A percentile compares a stretch with the other conserved stretches of the same genome.
Conservation (phyloP, 2,329 filamentous ascomycete genomes). For the Peltaster fructicola region DNA sequence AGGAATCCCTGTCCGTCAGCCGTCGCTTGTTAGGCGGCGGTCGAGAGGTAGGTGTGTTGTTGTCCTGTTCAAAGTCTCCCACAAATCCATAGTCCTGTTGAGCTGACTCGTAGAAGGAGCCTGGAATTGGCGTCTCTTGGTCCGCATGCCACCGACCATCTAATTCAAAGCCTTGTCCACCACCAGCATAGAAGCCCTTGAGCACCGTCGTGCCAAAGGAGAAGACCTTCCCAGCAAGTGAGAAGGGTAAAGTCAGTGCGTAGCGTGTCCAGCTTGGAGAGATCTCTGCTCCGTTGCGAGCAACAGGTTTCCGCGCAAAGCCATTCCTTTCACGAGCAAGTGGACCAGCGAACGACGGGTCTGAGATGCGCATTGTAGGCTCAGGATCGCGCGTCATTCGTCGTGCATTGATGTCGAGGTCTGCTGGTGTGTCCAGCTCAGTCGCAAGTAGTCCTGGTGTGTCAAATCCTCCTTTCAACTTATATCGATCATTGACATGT, state of each 20-base stretch:
- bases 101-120: slow-evolving; percentile 15
- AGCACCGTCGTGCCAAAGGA: slow-evolving; percentile 65
- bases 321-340: slow-evolving; percentile 21
- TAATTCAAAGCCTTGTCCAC: slow-evolving; percentile 55
- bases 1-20: slow-evolving; percentile 30
- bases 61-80: slow-evolving; percentile 25
- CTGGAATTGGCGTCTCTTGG: no score
- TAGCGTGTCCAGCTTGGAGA: slow-evolving; percentile 34
- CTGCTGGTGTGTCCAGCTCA: slow-evolving; percentile 16
- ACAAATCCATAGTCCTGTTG: slow-evolving; percentile 26
- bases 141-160: no score
- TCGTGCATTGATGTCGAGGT: slow-evolving; percentile 2
- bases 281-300: slow-evolving; percentile 5
- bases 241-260: no score
- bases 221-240: slow-evolving; percentile 59
- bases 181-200: slow-evolving; percentile 71
- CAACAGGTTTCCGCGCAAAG: slow-evolving; percentile 8
- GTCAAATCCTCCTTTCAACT: slow-evolving; percentile 32
- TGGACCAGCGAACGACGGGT: slow-evolving; percentile 10
- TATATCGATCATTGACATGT: slow-evolving; percentile 34
- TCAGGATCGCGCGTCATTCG: slow-evolving; percentile 2
- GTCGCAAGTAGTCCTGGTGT: slow-evolving; percentile 23
- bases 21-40: slow-evolving; percentile 24
- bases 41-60: slow-evolving; percentile 24
- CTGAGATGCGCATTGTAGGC: slow-evolving; percentile 1